Evolutionary conservation across 129 eudicot species (phyloP).

Genomic region (Chrysanthemum makinoi): DNA sequence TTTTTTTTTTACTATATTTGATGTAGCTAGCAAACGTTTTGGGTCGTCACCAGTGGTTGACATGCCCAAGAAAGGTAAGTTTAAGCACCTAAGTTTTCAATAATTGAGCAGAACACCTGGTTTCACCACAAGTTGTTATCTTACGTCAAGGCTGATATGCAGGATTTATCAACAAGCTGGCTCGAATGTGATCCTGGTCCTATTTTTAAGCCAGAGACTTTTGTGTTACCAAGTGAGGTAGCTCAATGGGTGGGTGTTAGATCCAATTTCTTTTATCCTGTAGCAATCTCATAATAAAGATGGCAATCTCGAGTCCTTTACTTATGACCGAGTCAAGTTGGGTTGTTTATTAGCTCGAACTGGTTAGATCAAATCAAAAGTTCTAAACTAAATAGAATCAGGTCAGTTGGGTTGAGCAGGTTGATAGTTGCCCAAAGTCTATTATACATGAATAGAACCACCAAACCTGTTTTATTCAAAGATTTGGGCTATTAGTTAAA

Average conservation of each 20-base stretch:
- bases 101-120: background rate
- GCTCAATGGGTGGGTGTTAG: constrained; percentile 42
- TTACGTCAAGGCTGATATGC: constrained; percentile 27
- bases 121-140: constrained; percentile 8
- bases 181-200: constrained; percentile 94
- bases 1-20: background rate
- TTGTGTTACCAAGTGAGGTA: constrained; percentile 43
- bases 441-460: too few relatives aligned
- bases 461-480: too few relatives aligned
- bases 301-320: too few relatives aligned
- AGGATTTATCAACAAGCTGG: constrained; percentile 88
- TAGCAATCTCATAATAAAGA: background rate
- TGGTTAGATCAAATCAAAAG: too few relatives aligned
- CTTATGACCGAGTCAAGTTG: too few relatives aligned
- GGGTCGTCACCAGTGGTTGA: constrained; percentile 75
- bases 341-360: too few relatives aligned
- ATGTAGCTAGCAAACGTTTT: constrained; percentile 70
- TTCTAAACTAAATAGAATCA: too few relatives aligned
- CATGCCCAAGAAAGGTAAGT: constrained; percentile 83
- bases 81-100: background rate
- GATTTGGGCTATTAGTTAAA: too few relatives aligned
- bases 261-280: background rate
- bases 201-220: constrained; percentile 61
- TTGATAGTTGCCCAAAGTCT: too few relatives aligned
- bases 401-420: too few relatives aligned